Base-by-base conservation (phyloP, 352 stramenopile genomes). In the Globisporangium sylvaticum region DNA sequence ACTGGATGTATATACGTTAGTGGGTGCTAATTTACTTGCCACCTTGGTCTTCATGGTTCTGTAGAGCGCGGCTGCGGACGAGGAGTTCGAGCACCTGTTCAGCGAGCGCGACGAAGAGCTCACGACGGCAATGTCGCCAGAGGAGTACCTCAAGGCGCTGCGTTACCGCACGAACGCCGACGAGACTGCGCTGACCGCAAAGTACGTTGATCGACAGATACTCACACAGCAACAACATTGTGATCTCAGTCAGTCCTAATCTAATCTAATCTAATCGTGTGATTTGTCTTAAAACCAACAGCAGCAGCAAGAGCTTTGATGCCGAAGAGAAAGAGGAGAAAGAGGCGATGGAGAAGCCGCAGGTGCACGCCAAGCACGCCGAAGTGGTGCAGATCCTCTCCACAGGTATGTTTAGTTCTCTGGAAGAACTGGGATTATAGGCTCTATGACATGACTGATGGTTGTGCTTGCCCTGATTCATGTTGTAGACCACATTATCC, bases 1-100 rank as follows among this genome's bases (percentile, higher is more conserved):
- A 62, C 24, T 31, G 12, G 9, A n/a, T 22, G n/a, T n/a, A 4
- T 61, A 12, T 44, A 14, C 25, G 20, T 14, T 65, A 10, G 27
- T 22, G 22, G 7, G 53, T 61, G n/a, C 52, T 55, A 22, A 54
- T 24, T 4, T 61, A 54, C 4, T 20, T 3, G 14, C 20, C 18
- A 44, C 5, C 29, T 24, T 25, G 44, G 42, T 5, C 15, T 42
- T 4, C 7, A 8, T 25, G 6, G 1, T 34, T 25, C 2, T 24
- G 20, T 32, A 70, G 65, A 70, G 58, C 58, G 65, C 65, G 9
- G 75, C 71, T 8, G 78, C 77, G 24, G 80, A 89, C 14, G 78
- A 88, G 31, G 87, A 91, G 68, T 95, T 95, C 60, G 87, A 95
- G 64, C 88, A 86, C 61, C 57, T 95, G 50, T 93, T 95, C 65